Base-by-base conservation (phyloP, 176 grass and related monocot genomes). In the Saccharum officinarum region DNA sequence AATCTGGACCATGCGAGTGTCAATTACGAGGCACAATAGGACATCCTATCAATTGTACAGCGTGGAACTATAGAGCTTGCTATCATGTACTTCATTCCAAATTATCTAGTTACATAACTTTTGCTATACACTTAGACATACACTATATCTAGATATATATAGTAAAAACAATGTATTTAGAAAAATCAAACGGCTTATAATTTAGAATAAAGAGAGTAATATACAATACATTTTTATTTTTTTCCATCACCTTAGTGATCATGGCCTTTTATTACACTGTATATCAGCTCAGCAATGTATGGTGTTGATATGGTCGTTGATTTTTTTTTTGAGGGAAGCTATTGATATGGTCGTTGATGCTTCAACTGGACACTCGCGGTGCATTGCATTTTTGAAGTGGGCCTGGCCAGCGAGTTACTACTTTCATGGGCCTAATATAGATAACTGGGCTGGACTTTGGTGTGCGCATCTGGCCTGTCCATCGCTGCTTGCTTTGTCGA, bases 41-140 rank as follows among this genome's bases (percentile, higher is more conserved):
- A 73, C n/a, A 61, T 7, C 10, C 4, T 62, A 39, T 61, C 20
- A 55, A n/a, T 73, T 67, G 6, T 90, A 75, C 75, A 90, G 12
- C 17, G 30, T 75, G 75, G 76, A 83, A 82, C 79, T 69, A 77
- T 49, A 80, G 61, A 83, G 61, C 31, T 90, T 73, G 88, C 16
- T 86, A 44, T 17, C 22, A 13, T 65, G 40, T 63, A 75, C 17
- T 22, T 22, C 6, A 0, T 55, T 55, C 6, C 52, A 55, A 55
- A 55, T 55, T 22, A 55, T 7, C 37, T 22, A 55, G 52, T 22
- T 55, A 20, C 49, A 18, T 18, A 18, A 7, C 12, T 55, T 7
- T 55, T 20, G 49, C 5, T 55, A 55, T 55, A 0, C 6, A 16
- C 0, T 15, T 49, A 49, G 49, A 55, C 17, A 20, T 52, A 18